These are phyloP conservation scores for Leucaena leucocephala DNA, from an alignment of 306 rosid species.

Conservation along the genomic window DNA sequence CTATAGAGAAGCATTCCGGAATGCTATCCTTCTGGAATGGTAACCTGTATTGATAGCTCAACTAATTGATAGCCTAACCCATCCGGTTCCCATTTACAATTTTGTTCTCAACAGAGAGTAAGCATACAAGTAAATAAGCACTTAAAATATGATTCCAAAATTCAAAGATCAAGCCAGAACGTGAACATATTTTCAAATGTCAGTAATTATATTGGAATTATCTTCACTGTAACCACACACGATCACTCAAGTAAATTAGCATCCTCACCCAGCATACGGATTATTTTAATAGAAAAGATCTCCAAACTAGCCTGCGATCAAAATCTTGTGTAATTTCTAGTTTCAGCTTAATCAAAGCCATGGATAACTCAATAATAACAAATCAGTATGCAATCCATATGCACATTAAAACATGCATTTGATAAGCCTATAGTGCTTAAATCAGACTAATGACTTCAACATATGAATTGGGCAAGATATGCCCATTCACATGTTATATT, in stretches of 20 bases:
- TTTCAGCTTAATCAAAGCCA: not conserved
- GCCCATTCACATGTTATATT: not conserved
- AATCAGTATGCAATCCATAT: not conserved
- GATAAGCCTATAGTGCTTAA: constrained; percentile 6
- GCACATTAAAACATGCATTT: constrained; percentile 21
- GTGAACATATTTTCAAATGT: not conserved
- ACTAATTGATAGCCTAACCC: not conserved
- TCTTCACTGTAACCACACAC: not conserved
- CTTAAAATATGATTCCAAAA: not conserved
- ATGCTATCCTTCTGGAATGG: constrained; percentile 11
- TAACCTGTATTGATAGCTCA: not conserved
- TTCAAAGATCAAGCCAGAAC: not conserved
- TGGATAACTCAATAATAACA: not conserved
- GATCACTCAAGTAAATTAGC: not conserved
- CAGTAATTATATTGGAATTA: not conserved
- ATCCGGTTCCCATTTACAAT: not conserved
- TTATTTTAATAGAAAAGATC: not conserved
- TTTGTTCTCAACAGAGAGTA: constrained; percentile 3
- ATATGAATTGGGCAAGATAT: not conserved
- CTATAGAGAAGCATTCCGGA: not conserved
- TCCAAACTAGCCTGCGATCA: not conserved
- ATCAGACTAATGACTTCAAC: constrained; percentile 15
- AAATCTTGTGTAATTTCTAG: not conserved
- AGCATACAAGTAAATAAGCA: not conserved
- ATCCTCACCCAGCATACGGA: not conserved